These are phyloP conservation scores for Termitomyces titanicus DNA, from an alignment of 768 basidiomycete genomes.

Conservation along the genomic window DNA sequence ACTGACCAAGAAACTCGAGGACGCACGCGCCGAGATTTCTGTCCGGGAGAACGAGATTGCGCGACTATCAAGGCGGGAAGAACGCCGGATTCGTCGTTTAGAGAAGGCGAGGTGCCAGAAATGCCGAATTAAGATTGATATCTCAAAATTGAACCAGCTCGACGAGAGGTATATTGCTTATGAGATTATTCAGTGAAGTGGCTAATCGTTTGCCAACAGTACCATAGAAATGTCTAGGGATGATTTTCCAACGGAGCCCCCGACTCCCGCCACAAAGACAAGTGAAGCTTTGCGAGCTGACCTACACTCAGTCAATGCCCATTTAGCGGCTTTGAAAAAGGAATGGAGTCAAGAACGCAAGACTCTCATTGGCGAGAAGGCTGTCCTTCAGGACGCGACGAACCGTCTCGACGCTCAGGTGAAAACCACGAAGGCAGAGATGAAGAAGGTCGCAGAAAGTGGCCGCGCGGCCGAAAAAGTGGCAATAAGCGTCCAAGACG, in stretches of 20 bases:
- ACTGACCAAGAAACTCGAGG: slow-evolving; percentile 66
- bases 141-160: slow-evolving; percentile 35
- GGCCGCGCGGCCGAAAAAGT: slow-evolving; percentile 47
- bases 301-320: slow-evolving; percentile 55
- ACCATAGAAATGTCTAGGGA: slow-evolving; percentile 48
- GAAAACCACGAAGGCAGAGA: slow-evolving; percentile 54
- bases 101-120: slow-evolving; percentile 64
- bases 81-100: slow-evolving; percentile 59
- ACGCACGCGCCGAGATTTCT: slow-evolving; percentile 56
- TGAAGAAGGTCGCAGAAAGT: slow-evolving; percentile 47
- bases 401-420: slow-evolving; percentile 63
- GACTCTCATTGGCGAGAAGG: slow-evolving; percentile 65
- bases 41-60: slow-evolving; percentile 67
- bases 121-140: slow-evolving; percentile 61
- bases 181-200: background rate
- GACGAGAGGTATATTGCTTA: slow-evolving; percentile 57
- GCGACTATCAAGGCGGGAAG: slow-evolving; percentile 62
- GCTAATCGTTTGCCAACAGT: slow-evolving; percentile 28
- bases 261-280: slow-evolving; percentile 65
- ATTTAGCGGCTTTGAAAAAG: slow-evolving; percentile 61
- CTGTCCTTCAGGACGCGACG: slow-evolving; percentile 66
- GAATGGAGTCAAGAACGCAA: slow-evolving; percentile 70
- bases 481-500: slow-evolving; percentile 52
- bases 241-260: slow-evolving; percentile 51
- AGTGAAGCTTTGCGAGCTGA: slow-evolving; percentile 61